These are phyloP conservation scores for Massariosphaeria phaeospora DNA, from an alignment of 495 filamentous ascomycete species.

Conservation along the genomic window DNA sequence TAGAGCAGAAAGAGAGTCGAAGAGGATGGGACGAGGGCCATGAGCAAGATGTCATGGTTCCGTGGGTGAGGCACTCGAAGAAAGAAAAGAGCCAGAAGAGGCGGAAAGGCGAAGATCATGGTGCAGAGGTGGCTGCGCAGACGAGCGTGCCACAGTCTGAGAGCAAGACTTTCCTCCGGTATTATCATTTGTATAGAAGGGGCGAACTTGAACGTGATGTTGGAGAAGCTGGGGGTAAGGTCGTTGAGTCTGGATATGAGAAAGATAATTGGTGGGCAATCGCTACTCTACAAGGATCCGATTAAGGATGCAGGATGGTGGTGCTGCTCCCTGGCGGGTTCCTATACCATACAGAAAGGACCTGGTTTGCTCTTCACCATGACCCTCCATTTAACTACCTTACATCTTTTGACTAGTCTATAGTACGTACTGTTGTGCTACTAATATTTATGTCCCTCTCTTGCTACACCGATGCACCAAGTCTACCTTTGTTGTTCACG, in stretches of 20 bases:
- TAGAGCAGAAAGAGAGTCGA: constrained; percentile 85
- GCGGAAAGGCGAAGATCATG: constrained; percentile 15
- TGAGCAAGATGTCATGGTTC: constrained; percentile 91
- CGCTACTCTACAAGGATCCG: background rate
- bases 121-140: background rate
- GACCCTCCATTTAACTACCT: no score
- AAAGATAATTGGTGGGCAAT: constrained; percentile 98
- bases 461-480: background rate
- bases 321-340: no score
- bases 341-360: no score
- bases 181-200: constrained; percentile 88
- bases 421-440: no score
- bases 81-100: constrained; percentile 34
- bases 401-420: no score
- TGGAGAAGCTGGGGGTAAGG: constrained; percentile 63
- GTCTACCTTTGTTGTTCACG: background rate
- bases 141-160: constrained; percentile 2
- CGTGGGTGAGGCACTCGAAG: constrained; percentile 69
- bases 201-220: constrained; percentile 85
- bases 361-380: no score
- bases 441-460: background rate
- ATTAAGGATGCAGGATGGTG: no score
- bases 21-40: constrained; percentile 86
- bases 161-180: constrained; percentile 69
- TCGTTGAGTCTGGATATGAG: constrained; percentile 84